Evolutionary conservation across 2,329 filamentous ascomycete genomes (phyloP), one percentile per base, ranked within the genome.

Genomic region (Fusarium transvaalense): DNA sequence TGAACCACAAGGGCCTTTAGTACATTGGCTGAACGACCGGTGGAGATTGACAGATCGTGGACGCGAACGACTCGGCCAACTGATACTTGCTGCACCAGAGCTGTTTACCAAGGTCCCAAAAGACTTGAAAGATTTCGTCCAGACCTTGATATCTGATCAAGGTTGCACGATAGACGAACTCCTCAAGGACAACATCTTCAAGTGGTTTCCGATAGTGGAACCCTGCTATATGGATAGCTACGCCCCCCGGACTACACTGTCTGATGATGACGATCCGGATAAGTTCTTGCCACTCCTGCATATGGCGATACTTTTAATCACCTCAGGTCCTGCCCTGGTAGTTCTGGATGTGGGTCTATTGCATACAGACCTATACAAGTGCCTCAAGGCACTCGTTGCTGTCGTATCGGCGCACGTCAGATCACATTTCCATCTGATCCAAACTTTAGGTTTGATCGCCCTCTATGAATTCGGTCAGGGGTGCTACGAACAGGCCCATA

Each of bases 391-490:
- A 2, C 12, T 65, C 3, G 10, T 15, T 5, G 34, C 38, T 6
- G 10, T 25, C 2, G 12, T 47, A 9, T 19, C 31, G n/a, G 13
- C 21, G 2, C 10, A 9, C 0, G 6, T 32, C 10, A 10, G 10
- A 1, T n/a, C 43, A 3, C 42, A 29, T 5, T 3, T 31, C 6
- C 9, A 43, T 31, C 29, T 54, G 2, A n/a, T 23, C 1, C 43
- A 65, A 19, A 43, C 17, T 3, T 25, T 39, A 2, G 38, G 38
- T 9, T 8, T 66, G 1, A 10, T 66, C 10, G 25, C 38, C 0
- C 6, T 65, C 1, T 65, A 66, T 6, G 61, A 66, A 6, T 65
- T 47, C 10, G 43, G 54, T 1, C 34, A 51, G 0, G 61, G 32
- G 0, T 37, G 35, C 10, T 25, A 13, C 15, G 29, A 37, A 7